These are phyloP conservation scores for Fusarium mundagurra DNA, from an alignment of 2,329 filamentous ascomycete species.

Conservation along the genomic window DNA sequence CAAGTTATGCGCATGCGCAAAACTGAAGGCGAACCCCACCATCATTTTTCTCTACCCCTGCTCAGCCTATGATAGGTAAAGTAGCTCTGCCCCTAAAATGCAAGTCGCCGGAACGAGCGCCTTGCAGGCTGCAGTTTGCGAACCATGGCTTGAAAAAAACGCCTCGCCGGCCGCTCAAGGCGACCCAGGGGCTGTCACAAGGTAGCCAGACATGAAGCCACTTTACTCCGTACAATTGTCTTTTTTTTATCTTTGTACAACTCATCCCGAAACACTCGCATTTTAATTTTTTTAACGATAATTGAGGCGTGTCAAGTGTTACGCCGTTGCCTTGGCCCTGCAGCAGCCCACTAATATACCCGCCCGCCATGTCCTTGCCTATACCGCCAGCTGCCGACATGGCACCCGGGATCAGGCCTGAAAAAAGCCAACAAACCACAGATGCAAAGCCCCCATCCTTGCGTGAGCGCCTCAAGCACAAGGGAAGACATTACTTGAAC, in stretches of 20 bases:
- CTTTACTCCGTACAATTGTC: background rate
- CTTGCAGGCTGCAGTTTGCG: background rate
- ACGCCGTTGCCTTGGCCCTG: background rate
- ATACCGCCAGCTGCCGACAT: background rate
- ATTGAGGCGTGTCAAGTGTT: background rate
- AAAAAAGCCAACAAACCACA: background rate
- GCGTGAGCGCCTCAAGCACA: conserved; percentile 4
- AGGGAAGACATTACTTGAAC: conserved; percentile 5
- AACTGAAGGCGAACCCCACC: background rate
- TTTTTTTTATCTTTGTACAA: background rate
- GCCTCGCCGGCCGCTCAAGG: background rate
- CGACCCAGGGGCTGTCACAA: background rate
- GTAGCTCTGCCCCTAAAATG: background rate
- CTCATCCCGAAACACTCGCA: background rate
- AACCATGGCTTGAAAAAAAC: background rate
- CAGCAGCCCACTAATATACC: background rate
- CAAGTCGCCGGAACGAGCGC: background rate
- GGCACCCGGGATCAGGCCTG: background rate
- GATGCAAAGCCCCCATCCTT: conserved; percentile 3
- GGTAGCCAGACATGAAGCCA: background rate
- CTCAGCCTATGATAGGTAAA: background rate
- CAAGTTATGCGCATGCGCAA: conserved; percentile 1
- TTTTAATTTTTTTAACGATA: background rate
- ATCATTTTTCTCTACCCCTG: background rate
- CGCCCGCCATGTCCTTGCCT: background rate